These are phyloP conservation scores for Scenedesmus sp. DNA, from an alignment of 163 green algal species.

Conservation along the genomic window DNA sequence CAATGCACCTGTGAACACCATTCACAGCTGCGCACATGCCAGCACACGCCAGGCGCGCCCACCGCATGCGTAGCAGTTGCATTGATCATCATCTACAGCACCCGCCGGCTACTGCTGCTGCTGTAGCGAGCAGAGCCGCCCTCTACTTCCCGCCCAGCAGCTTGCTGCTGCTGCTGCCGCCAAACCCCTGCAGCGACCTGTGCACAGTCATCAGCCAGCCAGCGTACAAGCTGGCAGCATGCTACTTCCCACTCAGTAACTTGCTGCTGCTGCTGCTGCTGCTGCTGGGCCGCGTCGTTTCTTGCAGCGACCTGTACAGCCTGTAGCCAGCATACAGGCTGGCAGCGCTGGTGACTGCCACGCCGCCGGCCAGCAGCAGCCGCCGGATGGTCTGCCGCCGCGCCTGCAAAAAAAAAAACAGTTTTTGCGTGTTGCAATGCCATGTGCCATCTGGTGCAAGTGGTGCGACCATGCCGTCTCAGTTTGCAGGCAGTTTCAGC, in stretches of 20 bases:
- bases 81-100: too few relatives aligned
- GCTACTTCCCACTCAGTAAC: background rate
- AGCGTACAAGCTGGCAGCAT: background rate
- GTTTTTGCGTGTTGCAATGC: background rate
- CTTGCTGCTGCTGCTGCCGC: background rate
- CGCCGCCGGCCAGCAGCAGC: constrained; percentile 15
- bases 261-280: constrained; percentile 10
- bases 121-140: background rate
- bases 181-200: background rate
- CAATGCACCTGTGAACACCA: too few relatives aligned
- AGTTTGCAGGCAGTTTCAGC: background rate
- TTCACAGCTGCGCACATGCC: too few relatives aligned
- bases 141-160: background rate
- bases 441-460: background rate
- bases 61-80: too few relatives aligned
- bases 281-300: background rate
- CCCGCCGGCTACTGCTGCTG: background rate
- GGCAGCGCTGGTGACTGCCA: constrained; percentile 4
- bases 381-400: constrained; percentile 37
- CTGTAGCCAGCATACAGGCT: constrained; percentile 35
- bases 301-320: constrained; percentile 28
- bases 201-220: background rate
- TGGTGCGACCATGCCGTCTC: background rate
- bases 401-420: constrained; percentile 20
- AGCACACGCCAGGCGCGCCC: too few relatives aligned